phyloP scores from a whole-genome alignment of 805 yeast genomes.

The Schizosaccharomyces octosporus region DNA sequence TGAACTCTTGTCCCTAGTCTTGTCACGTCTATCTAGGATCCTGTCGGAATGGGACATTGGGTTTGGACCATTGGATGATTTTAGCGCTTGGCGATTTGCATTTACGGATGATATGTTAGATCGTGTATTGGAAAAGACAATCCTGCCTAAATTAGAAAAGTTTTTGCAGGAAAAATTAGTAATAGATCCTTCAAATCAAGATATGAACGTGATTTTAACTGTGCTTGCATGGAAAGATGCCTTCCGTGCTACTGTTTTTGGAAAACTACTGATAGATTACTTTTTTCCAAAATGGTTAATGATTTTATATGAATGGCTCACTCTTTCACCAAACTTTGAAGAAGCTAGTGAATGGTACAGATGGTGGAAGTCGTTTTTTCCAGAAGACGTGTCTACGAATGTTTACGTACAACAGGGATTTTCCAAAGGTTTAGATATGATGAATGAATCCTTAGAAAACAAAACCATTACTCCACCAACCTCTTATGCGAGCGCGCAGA shows the following conservation, averaged over 20 bases:
- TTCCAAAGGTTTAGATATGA: conserved; percentile 13
- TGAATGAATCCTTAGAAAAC: conserved; percentile 13
- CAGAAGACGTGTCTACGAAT: conserved; percentile 6
- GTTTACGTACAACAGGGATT: conserved; percentile 7
- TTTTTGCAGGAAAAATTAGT: conserved; percentile 4
- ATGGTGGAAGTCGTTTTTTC: conserved; percentile 13
- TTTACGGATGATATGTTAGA: conserved; percentile 11
- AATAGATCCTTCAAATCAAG: conserved; percentile 13
- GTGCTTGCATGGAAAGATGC: conserved; percentile 11
- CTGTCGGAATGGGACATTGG: conserved; percentile 10
- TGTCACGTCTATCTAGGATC: conserved; percentile 8
- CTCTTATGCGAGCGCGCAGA: background rate
- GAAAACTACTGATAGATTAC: conserved; percentile 13
- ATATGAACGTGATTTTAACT: conserved; percentile 7
- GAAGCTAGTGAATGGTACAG: conserved; percentile 15
- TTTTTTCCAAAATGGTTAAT: conserved; percentile 19
- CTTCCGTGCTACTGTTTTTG: conserved; percentile 8
- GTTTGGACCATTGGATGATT: conserved; percentile 7
- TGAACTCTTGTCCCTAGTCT: conserved; percentile 10
- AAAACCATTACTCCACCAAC: conserved; percentile 2
- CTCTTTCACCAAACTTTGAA: conserved; percentile 6
- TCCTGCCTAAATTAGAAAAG: conserved; percentile 10
- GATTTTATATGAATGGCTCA: conserved; percentile 13
- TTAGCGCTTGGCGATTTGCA: conserved; percentile 16
- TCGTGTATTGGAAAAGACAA: conserved; percentile 7